A percentile compares a stretch with the other conserved stretches of the same genome.
phyloP scores from a whole-genome alignment of 2,329 filamentous ascomycete species.

The Arthrocladium fulminans region DNA sequence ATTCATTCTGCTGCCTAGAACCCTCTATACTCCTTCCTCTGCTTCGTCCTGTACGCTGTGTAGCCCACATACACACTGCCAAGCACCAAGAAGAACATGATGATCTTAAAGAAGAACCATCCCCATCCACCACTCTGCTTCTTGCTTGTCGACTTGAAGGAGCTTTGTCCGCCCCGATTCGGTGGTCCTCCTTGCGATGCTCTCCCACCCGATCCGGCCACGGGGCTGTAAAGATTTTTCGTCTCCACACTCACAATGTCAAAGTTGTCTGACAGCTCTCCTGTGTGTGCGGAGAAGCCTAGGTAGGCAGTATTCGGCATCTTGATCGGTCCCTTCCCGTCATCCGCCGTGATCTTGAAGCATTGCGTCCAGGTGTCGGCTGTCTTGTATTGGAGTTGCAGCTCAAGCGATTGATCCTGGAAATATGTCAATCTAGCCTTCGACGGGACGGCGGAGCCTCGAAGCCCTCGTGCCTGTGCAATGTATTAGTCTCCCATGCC shows the following conservation, averaged over 20 bases:
- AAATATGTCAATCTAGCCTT: slow-evolving; percentile 90
- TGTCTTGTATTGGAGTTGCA: slow-evolving; percentile 90
- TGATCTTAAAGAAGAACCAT: slow-evolving; percentile 71
- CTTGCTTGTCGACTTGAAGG: slow-evolving; percentile 19
- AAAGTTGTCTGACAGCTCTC: slow-evolving; percentile 94
- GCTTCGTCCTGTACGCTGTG: slow-evolving; percentile 64
- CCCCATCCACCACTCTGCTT: slow-evolving; percentile 44
- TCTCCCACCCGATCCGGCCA: slow-evolving; percentile 19
- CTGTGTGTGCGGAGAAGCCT: slow-evolving; percentile 67
- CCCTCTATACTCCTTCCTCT: slow-evolving; percentile 32
- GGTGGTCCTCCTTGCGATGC: slow-evolving; percentile 14
- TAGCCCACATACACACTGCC: slow-evolving; percentile 76
- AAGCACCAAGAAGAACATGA: slow-evolving; percentile 62
- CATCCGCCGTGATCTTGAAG: slow-evolving; percentile 60
- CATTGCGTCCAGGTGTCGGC: slow-evolving; percentile 83
- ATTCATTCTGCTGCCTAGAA: slow-evolving; percentile 13
- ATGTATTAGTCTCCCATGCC: neutral
- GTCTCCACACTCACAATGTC: slow-evolving; percentile 83
- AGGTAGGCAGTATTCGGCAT: slow-evolving; percentile 65
- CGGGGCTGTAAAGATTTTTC: slow-evolving; percentile 72
- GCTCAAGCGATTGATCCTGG: slow-evolving; percentile 81
- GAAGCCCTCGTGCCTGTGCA: slow-evolving; percentile 66
- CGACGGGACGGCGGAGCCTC: slow-evolving; percentile 68
- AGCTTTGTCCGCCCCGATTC: slow-evolving; percentile 17
- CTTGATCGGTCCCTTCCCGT: slow-evolving; percentile 54